These are phyloP conservation scores for Mortierella sp. DNA, from an alignment of 371 early-diverging fungal genomes.

Conservation along the genomic window DNA sequence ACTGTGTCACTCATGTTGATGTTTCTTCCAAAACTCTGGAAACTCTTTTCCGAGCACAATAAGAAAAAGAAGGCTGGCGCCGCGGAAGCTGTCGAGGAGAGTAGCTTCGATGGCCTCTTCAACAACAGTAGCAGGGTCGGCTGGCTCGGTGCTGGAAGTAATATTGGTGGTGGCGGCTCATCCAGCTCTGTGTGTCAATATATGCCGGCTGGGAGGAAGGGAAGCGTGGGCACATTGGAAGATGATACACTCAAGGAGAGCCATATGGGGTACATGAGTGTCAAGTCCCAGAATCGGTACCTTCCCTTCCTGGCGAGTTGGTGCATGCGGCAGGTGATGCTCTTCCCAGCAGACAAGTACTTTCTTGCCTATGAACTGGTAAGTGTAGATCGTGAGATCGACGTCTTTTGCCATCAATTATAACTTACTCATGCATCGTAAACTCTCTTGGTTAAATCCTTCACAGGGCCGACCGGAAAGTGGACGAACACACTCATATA, in stretches of 20 bases:
- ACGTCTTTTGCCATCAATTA: too few species aligned
- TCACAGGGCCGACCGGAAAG: conserved; percentile 52
- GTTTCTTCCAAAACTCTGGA: conserved; percentile 67
- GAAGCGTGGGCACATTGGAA: conserved; percentile 38
- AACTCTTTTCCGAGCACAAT: conserved; percentile 25
- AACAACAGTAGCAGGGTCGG: conserved; percentile 13
- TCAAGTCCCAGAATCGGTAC: conserved; percentile 65
- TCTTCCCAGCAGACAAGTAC: conserved; percentile 65
- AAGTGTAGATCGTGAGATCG: neutral
- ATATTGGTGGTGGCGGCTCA: conserved; percentile 6
- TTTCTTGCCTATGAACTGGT: conserved; percentile 63
- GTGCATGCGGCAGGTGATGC: conserved; percentile 71
- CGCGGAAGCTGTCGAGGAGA: conserved; percentile 17
- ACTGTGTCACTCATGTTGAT: conserved; percentile 64
- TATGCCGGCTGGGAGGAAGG: conserved; percentile 28
- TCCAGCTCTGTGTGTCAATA: conserved; percentile 3
- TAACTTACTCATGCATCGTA: neutral
- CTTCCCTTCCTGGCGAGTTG: conserved; percentile 66
- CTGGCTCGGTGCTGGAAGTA: conserved; percentile 17
- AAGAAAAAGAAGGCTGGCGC: neutral
- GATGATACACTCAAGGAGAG: conserved; percentile 56
- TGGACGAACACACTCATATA: conserved; percentile 60
- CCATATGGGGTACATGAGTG: conserved; percentile 66
- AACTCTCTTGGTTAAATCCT: neutral
- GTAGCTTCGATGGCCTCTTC: conserved; percentile 36